Evolutionary conservation across 768 basidiomycete species (phyloP), one percentile per base, ranked within the genome.

Genomic region (Tremella fuciformis): DNA sequence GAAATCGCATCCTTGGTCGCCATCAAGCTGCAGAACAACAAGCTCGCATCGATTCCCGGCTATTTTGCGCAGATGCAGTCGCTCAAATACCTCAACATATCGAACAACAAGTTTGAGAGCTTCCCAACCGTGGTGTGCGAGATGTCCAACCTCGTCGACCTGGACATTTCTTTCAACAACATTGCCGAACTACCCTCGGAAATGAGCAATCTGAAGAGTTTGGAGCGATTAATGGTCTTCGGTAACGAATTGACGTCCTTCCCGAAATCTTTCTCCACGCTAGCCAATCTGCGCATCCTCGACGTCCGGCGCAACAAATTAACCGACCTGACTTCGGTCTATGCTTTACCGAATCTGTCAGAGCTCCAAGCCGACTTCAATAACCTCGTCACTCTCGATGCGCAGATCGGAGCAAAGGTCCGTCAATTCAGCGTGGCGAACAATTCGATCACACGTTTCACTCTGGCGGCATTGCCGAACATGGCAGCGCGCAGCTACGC

Each of bases 91-190:
- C 83, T 98, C 63, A 94, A 96, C 78, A 87, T 98, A 58, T 94
- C 92, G 54, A 97, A 97, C 78, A 99, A 98, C 81, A 89, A 91
- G 74, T 91, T 97, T 75, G 82, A 82, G 25, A 71, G 69, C 7
- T 81, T 98, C 51, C 94, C 94, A 0, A 64, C 79, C 0, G 88
- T 88, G 37, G 83, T 99, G 24, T 85, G 83, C 74, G 80, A 86
- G 60, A 83, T 98, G 70, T 77, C 80, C 3, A 82, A 79, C n/a
- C 83, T 99, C 18, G 79, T 82, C 38, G 89, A 93, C 66, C 84
- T 99, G 18, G 93, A 98, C 69, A 81, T 96, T 39, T 98, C 96
- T 0, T 97, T 97, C 81, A 99, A 99, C 79, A 84, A 82, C 75
- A 85, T 98, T 58, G 81, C 83, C 0, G 84, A 86, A 50, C 82